These are phyloP conservation scores for Scolecobasidium constrictum DNA, from an alignment of 2,329 filamentous ascomycete genomes.

Conservation along the genomic window DNA sequence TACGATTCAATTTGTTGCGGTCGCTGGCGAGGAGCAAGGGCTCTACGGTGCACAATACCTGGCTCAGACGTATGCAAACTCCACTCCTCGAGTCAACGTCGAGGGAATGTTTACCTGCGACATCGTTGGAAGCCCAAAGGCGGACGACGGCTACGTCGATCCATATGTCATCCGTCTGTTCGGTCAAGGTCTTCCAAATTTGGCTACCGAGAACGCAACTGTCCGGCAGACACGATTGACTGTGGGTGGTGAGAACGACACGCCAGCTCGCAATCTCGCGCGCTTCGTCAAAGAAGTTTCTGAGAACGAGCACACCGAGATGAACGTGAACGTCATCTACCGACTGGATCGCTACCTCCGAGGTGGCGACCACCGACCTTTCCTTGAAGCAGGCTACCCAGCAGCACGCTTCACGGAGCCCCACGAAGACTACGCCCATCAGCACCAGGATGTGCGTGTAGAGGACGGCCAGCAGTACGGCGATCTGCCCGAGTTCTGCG, in stretches of 20 bases:
- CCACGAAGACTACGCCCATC: conserved; percentile 45
- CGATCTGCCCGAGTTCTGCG: conserved; percentile 45
- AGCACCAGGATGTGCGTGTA: conserved; percentile 44
- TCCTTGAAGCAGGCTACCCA: conserved; percentile 44
- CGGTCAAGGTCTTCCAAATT: conserved; percentile 36
- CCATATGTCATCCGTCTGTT: conserved; percentile 45
- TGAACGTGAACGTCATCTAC: conserved; percentile 47
- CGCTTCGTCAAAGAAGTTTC: conserved; percentile 45
- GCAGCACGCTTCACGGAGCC: conserved; percentile 48
- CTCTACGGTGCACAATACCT: conserved; percentile 42
- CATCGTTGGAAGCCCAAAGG: conserved; percentile 42
- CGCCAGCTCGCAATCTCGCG: conserved; percentile 43
- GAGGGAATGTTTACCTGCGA: conserved; percentile 49
- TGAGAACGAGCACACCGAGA: conserved; percentile 39
- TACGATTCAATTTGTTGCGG: conserved; percentile 46
- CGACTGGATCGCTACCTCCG: conserved; percentile 45
- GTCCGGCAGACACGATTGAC: conserved; percentile 28
- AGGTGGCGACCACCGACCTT: conserved; percentile 45
- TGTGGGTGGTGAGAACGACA: conserved; percentile 41
- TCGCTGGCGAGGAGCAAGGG: conserved; percentile 47
- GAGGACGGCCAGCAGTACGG: conserved; percentile 43
- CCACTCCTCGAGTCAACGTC: conserved; percentile 41
- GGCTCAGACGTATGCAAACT: conserved; percentile 41
- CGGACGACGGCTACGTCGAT: conserved; percentile 34
- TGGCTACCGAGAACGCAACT: conserved; percentile 31